Base-by-base conservation (phyloP, 169 alveolate species). In the Plasmodium gonderi region DNA sequence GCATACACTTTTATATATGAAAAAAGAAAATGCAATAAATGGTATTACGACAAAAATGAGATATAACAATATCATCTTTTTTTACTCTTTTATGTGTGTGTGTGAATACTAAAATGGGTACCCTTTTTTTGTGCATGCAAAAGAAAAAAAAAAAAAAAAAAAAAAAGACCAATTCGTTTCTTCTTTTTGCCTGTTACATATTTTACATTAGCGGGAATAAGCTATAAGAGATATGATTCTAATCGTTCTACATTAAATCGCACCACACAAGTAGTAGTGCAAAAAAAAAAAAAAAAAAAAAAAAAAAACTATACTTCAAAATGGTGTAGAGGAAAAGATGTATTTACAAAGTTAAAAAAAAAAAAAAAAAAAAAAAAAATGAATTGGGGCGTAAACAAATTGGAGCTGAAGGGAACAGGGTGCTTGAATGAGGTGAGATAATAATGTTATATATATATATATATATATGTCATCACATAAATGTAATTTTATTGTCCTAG, bases 31-130 rank as follows among this genome's bases (percentile, higher is more conserved):
- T 74, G 45, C 65, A 26, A 85, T 17, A 77, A 85, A 85, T 51
- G 92, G 92, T 44, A 85, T 74, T 33, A 85, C 72, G 44, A 85
- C 92, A 85, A 85, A 85, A 36, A 75, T 54, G 45, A 85, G 29
- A 44, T 85, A 85, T 60, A 85, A 76, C 12, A 85, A 74, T 74
- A 85, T 20, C 92, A 85, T 85, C 44, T 72, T 85, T 80, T 78
- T 23, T 40, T 2, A n/a, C n/a, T n/a, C n/a, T n/a, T 36, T 38
- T 9, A 42, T 36, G 45, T 9, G 20, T 5, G 3, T 26, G n/a
- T 14, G 11, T 23, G 45, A 79, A 54, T 44, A 79, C 40, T 36
- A 44, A 44, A n/a, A 9, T 3, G 26, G 26, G 67, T 17, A 23
- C 5, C 23, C 2, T 54, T 54, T 54, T 54, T 17, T 54, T 54